phyloP scores from a whole-genome alignment of 768 basidiomycete species.

The Trichaptum fuscoviolaceum region DNA sequence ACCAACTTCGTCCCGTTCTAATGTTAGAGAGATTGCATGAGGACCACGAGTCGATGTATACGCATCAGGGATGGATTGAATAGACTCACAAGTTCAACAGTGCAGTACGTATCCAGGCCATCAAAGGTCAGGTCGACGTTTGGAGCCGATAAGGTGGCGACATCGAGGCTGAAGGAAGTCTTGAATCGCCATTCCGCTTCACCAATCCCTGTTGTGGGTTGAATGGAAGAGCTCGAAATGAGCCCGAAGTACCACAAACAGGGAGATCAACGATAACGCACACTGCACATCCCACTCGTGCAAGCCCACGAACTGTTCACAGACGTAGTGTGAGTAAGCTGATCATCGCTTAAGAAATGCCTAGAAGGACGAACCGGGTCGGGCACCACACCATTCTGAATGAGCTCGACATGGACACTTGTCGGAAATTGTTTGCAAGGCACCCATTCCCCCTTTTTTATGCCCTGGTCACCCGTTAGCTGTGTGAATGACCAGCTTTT shows the following conservation, averaged over 20 bases:
- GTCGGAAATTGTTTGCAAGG: constrained; percentile 67
- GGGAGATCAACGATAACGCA: constrained; percentile 27
- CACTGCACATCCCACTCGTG: constrained; percentile 92
- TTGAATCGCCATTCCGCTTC: constrained; percentile 85
- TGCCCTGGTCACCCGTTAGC: constrained; percentile 53
- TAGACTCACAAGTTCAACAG: constrained; percentile 56
- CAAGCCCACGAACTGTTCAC: constrained; percentile 61
- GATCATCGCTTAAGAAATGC: not conserved
- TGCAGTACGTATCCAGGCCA: constrained; percentile 85
- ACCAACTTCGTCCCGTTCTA: constrained; percentile 75
- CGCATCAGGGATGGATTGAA: not conserved
- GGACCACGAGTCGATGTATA: not conserved
- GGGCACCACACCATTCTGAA: constrained; percentile 67
- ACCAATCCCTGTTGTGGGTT: constrained; percentile 66
- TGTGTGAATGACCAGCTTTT: constrained; percentile 65
- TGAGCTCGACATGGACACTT: constrained; percentile 80
- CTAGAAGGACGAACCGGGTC: constrained; percentile 60
- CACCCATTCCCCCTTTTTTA: constrained; percentile 64
- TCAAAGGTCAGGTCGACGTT: constrained; percentile 81
- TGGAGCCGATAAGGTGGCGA: constrained; percentile 37
- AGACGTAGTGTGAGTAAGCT: constrained; percentile 12
- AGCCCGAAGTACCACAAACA: not conserved
- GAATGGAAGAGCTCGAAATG: not conserved
- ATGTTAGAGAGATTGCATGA: constrained; percentile 3
- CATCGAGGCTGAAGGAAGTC: constrained; percentile 50